Conservation (phyloP, 257 asterid genomes). For the Verbascum thapsus region DNA sequence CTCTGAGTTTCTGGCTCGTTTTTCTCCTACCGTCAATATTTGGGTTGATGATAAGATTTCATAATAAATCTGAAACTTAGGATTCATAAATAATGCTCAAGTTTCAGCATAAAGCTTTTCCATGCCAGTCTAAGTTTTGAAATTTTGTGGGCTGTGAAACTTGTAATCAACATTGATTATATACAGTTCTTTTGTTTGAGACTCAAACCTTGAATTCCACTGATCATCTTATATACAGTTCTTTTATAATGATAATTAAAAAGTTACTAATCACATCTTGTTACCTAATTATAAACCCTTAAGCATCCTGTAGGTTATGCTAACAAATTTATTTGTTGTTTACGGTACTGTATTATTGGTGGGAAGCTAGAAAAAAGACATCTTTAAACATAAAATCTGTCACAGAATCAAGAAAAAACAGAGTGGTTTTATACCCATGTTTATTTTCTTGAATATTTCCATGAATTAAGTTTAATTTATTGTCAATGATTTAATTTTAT, state of each 20-base stretch:
- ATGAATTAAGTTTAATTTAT: conserved; percentile 13
- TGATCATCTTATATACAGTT: background rate
- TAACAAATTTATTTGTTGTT: background rate
- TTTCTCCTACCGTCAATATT: background rate
- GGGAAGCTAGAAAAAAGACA: too few species aligned
- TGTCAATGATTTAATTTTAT: background rate
- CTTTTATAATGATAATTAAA: too few species aligned
- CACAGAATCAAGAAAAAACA: too few species aligned
- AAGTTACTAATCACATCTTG: background rate
- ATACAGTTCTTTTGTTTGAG: background rate
- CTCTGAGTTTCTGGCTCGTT: too few species aligned
- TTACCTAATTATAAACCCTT: conserved; percentile 3
- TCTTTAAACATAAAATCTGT: too few species aligned
- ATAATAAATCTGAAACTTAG: background rate
- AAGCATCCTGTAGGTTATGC: background rate
- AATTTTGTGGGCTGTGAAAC: background rate
- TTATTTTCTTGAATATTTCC: background rate
- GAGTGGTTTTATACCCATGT: background rate
- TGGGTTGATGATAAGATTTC: background rate
- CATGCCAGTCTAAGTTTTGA: background rate
- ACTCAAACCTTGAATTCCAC: background rate
- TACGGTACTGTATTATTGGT: background rate
- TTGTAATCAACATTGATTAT: background rate
- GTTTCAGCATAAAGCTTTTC: background rate
- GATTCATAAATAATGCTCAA: background rate